Conservation (phyloP, 176 grass and related monocot species). For the Areca catechu region DNA sequence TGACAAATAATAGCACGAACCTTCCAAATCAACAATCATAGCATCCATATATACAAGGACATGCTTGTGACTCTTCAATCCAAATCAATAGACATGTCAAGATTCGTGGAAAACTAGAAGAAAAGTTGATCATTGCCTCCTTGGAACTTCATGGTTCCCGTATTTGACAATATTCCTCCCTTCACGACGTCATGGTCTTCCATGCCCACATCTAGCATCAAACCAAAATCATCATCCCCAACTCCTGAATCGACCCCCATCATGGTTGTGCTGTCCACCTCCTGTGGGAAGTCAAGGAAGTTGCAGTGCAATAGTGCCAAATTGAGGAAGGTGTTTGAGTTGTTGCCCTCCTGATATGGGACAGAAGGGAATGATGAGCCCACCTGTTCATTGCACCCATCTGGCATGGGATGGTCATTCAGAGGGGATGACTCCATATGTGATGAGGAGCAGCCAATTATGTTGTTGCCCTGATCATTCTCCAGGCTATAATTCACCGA, state of each 20-base stretch:
- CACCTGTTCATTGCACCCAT: background rate
- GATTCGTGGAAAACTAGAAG: background rate
- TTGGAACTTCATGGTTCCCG: background rate
- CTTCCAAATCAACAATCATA: background rate
- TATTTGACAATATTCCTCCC: background rate
- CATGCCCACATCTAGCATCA: background rate
- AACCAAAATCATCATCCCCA: background rate
- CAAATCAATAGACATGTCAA: background rate
- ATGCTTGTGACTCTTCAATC: background rate
- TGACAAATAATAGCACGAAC: background rate
- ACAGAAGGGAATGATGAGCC: background rate
- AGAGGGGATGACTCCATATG: no score
- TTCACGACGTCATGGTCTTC: background rate
- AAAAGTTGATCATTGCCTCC: background rate
- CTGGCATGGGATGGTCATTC: background rate
- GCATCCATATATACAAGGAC: background rate
- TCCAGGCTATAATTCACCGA: no score
- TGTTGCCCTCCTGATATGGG: background rate
- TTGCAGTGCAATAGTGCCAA: conserved; percentile 2
- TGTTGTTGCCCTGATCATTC: no score
- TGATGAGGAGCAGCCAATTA: no score
- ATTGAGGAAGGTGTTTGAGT: conserved; percentile 7
- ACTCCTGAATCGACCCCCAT: background rate
- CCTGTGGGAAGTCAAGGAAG: conserved; percentile 8
- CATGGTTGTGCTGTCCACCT: background rate